These are phyloP conservation scores for Apiospora sp. DNA, from an alignment of 2,329 filamentous ascomycete species.

Conservation along the genomic window DNA sequence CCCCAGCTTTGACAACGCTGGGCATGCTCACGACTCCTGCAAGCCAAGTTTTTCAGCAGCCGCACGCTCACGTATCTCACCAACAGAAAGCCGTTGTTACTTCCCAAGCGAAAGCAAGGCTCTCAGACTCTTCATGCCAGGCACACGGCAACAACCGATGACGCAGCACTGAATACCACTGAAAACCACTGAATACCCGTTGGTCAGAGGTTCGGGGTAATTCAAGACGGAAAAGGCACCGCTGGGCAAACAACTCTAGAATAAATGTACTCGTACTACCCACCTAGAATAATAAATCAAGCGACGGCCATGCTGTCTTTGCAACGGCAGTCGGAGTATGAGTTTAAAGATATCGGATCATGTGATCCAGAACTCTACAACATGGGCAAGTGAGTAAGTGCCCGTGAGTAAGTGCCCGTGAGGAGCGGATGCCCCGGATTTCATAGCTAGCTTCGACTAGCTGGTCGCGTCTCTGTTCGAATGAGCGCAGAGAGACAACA, in stretches of 20 bases:
- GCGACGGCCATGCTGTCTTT: too few species aligned
- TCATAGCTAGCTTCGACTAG: background rate
- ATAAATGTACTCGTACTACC: too few species aligned
- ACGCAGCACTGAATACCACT: background rate
- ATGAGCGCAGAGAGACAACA: background rate
- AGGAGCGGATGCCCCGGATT: background rate
- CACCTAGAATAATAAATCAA: too few species aligned
- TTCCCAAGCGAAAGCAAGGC: background rate
- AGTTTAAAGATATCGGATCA: too few species aligned
- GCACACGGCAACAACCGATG: background rate
- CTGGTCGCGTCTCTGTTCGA: background rate
- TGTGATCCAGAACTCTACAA: background rate
- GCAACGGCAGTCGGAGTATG: too few species aligned
- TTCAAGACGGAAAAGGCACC: background rate
- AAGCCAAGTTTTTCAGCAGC: background rate
- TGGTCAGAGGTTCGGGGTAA: background rate
- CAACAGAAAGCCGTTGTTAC: background rate
- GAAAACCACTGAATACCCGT: background rate
- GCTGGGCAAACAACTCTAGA: background rate
- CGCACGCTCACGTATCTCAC: background rate
- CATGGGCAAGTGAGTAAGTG: background rate
- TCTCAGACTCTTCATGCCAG: background rate
- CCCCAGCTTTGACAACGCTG: background rate
- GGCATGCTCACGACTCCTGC: conserved; percentile 9
- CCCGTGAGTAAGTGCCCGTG: background rate